phyloP scores from a whole-genome alignment of 768 basidiomycete species.

The Neoboletus magnificus region DNA sequence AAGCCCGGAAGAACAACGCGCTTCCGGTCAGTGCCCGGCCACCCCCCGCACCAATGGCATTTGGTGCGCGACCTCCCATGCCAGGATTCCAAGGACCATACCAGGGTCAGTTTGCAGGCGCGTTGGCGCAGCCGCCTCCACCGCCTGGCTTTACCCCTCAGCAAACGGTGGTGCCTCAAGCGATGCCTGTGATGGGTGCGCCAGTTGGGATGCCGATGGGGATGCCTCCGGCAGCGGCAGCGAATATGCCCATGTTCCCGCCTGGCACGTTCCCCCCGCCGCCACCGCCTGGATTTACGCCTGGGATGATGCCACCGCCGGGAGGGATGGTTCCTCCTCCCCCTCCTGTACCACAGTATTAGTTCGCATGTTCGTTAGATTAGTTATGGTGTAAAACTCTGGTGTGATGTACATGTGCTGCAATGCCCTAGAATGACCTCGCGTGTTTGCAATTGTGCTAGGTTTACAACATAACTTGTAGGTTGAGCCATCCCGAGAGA shows the following conservation, averaged over 20 bases:
- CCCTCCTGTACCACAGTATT: slow-evolving; percentile 38
- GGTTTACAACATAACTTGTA: no score
- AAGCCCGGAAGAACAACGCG: slow-evolving; percentile 94
- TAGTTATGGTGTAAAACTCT: not conserved
- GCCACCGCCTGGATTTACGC: slow-evolving; percentile 65
- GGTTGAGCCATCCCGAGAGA: no score
- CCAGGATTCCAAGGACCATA: slow-evolving; percentile 74
- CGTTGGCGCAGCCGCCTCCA: slow-evolving; percentile 76
- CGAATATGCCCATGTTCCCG: slow-evolving; percentile 46
- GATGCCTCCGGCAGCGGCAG: slow-evolving; percentile 33
- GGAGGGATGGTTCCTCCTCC: slow-evolving; percentile 44
- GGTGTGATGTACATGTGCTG: not conserved
- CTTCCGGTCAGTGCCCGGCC: slow-evolving; percentile 75
- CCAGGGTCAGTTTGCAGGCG: slow-evolving; percentile 93
- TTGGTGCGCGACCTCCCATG: slow-evolving; percentile 63
- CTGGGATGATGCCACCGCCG: slow-evolving; percentile 37
- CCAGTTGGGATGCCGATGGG: slow-evolving; percentile 33
- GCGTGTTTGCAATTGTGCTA: not conserved
- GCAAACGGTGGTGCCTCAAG: slow-evolving; percentile 56
- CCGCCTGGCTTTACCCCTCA: slow-evolving; percentile 78
- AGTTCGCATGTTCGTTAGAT: slow-evolving; percentile 12
- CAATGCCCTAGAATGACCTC: not conserved
- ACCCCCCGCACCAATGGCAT: slow-evolving; percentile 69
- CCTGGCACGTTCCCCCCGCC: slow-evolving; percentile 53
- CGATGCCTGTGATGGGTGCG: slow-evolving; percentile 35